Conservation (phyloP, 2,329 filamentous ascomycete species). For the Graphiopsis chlorocephala region DNA sequence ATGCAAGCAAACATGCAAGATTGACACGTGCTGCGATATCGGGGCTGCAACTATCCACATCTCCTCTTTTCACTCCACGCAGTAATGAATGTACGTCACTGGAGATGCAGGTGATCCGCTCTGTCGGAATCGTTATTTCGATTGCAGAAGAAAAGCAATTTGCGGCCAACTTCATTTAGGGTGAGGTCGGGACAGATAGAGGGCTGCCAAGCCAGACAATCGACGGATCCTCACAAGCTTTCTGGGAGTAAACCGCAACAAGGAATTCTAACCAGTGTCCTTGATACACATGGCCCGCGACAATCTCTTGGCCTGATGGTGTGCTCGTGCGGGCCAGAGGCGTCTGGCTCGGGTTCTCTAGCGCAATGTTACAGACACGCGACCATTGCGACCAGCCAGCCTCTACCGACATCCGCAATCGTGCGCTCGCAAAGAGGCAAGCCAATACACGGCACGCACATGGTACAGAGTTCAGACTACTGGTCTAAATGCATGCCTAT, state of each 20-base stretch:
- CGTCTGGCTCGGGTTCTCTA: neutral
- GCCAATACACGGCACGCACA: neutral
- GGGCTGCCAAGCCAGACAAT: neutral
- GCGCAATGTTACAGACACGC: neutral
- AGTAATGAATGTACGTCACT: neutral
- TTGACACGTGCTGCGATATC: neutral
- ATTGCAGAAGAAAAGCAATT: neutral
- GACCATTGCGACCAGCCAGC: neutral
- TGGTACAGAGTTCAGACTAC: neutral
- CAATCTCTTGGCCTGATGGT: slow-evolving; percentile 1
- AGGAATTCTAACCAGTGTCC: neutral
- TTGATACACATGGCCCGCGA: neutral
- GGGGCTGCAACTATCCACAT: neutral
- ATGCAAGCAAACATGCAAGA: neutral
- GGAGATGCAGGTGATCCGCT: neutral
- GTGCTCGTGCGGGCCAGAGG: neutral
- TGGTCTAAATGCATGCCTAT: neutral
- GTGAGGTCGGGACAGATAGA: neutral
- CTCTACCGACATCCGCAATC: neutral
- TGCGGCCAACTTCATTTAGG: neutral
- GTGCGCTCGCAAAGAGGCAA: neutral
- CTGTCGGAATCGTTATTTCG: neutral
- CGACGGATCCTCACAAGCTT: neutral
- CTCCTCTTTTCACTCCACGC: neutral
- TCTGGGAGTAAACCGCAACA: neutral